These are phyloP conservation scores for Perilla frutescens DNA, from an alignment of 257 asterid species.

Conservation along the genomic window DNA sequence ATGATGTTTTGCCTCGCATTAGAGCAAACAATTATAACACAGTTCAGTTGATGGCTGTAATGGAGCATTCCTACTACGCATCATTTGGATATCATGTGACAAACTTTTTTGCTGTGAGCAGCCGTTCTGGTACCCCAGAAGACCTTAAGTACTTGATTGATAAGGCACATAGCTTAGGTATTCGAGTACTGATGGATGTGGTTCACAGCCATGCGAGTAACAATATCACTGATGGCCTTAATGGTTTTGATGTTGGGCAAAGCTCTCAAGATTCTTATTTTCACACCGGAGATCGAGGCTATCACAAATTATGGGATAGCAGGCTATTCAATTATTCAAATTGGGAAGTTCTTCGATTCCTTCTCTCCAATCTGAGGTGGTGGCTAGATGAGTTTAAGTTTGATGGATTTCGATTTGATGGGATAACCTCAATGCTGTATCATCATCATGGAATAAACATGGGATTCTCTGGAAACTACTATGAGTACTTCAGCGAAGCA, in stretches of 20 bases:
- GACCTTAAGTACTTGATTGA: constrained; percentile 94
- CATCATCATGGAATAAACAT: constrained; percentile 90
- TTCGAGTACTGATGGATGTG: constrained; percentile 85
- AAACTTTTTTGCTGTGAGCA: constrained; percentile 90
- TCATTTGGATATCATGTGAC: constrained; percentile 97
- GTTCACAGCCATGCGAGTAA: constrained; percentile 98
- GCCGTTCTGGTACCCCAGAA: constrained; percentile 95
- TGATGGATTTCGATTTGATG: constrained; percentile 98
- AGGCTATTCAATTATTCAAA: constrained; percentile 85
- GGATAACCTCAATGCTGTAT: constrained; percentile 95
- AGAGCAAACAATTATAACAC: constrained; percentile 83
- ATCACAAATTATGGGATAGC: constrained; percentile 94
- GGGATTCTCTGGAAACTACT: constrained; percentile 81
- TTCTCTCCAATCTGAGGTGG: constrained; percentile 94
- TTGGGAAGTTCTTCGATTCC: constrained; percentile 99
- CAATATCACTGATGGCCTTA: constrained; percentile 85
- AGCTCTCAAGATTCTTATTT: constrained; percentile 93
- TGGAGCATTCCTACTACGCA: constrained; percentile 97
- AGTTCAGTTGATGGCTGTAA: constrained; percentile 95
- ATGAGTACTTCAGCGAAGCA: constrained; percentile 82
- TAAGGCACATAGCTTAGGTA: constrained; percentile 93
- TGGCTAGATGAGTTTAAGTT: constrained; percentile 93
- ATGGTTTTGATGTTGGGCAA: constrained; percentile 93
- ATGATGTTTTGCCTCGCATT: constrained; percentile 84
- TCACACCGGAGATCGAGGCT: constrained; percentile 85